Evolutionary conservation across 495 filamentous ascomycete species (phyloP), one percentile per base, ranked within the genome.

Genomic region (Pseudotulostoma volvatum): DNA sequence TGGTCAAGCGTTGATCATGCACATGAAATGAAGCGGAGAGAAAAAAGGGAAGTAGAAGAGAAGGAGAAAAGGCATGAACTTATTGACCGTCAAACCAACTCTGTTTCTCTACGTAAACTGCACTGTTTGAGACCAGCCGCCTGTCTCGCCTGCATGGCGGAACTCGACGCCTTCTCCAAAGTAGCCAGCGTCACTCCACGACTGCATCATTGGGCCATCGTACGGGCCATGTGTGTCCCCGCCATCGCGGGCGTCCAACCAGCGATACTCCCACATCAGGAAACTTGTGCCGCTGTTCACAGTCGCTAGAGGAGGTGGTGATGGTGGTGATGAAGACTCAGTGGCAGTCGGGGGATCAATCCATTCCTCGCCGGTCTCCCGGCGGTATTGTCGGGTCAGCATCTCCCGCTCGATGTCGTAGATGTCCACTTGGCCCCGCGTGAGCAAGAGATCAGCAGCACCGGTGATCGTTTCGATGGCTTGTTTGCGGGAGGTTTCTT

Each of bases 151-250:
- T 3, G 62, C 71, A 31, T 57, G 65, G 38, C 79, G 65, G 51
- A 96, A 96, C 54, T 96, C 88, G 17, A 93, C 83, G 0, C 84
- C 88, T 46, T 93, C 83, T 1, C 78, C 84, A 61, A 97, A 97
- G 47, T 94, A 96, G 3, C 92, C 92, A 8, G 84, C 84, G 39
- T 78, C 70, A 42, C 77, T 72, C 90, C 90, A 97, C 0, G 80
- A 77, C 33, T 69, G 67, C 90, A 97, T 97, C 35, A 77, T 84
- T 0, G 63, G 48, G 9, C 70, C 76, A 49, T 93, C 82, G 53
- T 87, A 97, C 1, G 87, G 86, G 0, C 90, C 92, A 56, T 96
- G 81, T 21, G 71, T 68, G 35, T 75, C 67, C 0, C 73, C 83
- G 2, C 74, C 78, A 50, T 93, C 90, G n/a, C 84, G 66, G 31